Conservation (phyloP, 441 rosid genomes). For the Erysimum pusillum region DNA sequence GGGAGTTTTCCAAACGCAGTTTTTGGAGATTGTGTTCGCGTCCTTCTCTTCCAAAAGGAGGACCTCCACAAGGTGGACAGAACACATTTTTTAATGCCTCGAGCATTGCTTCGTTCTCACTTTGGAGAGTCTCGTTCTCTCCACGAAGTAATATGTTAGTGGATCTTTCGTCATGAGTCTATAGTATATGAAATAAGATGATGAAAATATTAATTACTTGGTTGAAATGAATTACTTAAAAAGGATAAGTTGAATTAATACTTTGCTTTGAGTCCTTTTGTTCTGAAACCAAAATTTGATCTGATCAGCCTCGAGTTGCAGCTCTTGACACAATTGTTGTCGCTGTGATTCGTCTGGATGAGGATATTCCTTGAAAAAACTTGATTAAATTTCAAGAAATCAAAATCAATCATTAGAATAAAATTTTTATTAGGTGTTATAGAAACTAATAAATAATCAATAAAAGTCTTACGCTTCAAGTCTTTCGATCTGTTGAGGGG, state of each 20-base stretch:
- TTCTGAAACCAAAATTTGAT: constrained; percentile 91
- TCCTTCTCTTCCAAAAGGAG: constrained; percentile 61
- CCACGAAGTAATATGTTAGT: constrained; percentile 61
- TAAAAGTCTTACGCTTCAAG: constrained; percentile 66
- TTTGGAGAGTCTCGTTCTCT: constrained; percentile 63
- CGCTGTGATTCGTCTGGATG: constrained; percentile 75
- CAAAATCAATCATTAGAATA: background rate
- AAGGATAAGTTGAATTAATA: constrained; percentile 25
- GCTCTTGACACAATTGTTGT: constrained; percentile 53
- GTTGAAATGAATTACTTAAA: background rate
- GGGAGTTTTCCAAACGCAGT: constrained; percentile 56
- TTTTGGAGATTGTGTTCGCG: constrained; percentile 52
- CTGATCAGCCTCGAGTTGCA: constrained; percentile 62
- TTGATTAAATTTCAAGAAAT: constrained; percentile 25
- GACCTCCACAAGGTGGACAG: constrained; percentile 79
- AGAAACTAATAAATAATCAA: background rate
- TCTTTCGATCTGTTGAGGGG: constrained; percentile 54
- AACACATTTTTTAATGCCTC: constrained; percentile 64
- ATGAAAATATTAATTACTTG: background rate
- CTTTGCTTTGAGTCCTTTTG: constrained; percentile 82
- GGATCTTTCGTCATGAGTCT: constrained; percentile 64
- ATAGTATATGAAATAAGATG: constrained; percentile 4
- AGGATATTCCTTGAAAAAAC: constrained; percentile 70
- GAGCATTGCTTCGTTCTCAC: constrained; percentile 62
- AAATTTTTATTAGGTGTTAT: background rate